These are phyloP conservation scores for Rhizopus stolonifer DNA, from an alignment of 371 early-diverging fungal species.

Conservation along the genomic window DNA sequence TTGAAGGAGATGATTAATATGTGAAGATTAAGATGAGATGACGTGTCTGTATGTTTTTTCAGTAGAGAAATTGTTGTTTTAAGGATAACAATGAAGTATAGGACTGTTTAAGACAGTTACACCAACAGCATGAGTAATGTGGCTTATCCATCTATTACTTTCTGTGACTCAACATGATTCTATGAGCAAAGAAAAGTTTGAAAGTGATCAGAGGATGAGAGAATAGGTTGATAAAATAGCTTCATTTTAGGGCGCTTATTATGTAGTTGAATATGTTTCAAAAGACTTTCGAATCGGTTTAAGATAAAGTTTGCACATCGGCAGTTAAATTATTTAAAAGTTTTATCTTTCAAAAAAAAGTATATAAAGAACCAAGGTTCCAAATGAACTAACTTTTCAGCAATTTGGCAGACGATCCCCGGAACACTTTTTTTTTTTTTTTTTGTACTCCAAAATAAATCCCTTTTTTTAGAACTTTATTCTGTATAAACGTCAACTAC, in stretches of 20 bases:
- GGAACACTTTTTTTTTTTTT: slow-evolving; percentile 37
- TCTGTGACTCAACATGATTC: background rate
- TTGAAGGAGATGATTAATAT: no score
- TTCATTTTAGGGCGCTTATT: background rate
- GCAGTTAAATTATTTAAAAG: slow-evolving; percentile 1
- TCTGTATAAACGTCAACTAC: slow-evolving; percentile 3
- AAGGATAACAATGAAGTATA: background rate
- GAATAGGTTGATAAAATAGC: background rate
- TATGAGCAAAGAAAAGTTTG: background rate
- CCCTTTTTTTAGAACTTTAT: background rate
- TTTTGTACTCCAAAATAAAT: slow-evolving; percentile 14
- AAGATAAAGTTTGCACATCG: slow-evolving; percentile 2
- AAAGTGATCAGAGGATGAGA: background rate
- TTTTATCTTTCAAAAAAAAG: slow-evolving; percentile 14
- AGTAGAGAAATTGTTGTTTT: background rate
- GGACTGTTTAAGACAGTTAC: background rate
- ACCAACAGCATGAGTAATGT: slow-evolving; percentile 4
- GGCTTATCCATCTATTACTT: slow-evolving; percentile 2
- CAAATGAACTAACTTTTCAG: slow-evolving; percentile 29
- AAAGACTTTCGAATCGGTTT: background rate
- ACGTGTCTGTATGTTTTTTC: no score
- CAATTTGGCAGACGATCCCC: slow-evolving; percentile 42
- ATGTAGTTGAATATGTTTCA: background rate
- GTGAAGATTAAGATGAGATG: no score
- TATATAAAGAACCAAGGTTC: slow-evolving; percentile 15